phyloP scores from a whole-genome alignment of 179 eudicot species.

The Pouteria campechiana region DNA sequence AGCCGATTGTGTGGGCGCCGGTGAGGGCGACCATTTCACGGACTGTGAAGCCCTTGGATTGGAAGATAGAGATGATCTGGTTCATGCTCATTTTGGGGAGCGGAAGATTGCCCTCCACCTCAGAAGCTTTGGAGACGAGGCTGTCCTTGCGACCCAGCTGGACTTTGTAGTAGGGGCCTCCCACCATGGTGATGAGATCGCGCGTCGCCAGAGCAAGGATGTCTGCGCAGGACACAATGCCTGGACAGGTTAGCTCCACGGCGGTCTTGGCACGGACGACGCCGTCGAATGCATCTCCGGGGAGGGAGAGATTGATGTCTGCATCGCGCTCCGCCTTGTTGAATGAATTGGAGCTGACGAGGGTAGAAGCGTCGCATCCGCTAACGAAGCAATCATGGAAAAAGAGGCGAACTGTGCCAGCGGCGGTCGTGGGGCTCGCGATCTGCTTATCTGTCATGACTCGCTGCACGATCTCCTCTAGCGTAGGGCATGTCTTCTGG shows the following conservation, averaged over 20 bases:
- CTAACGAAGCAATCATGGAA: conserved; percentile 25
- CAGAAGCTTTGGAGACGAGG: conserved; percentile 9
- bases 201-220: conserved; percentile 33
- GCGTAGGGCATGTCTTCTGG: conserved; percentile 23
- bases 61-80: conserved; percentile 19
- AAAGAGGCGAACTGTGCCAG: conserved; percentile 19
- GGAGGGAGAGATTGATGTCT: conserved; percentile 17
- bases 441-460: conserved; percentile 16
- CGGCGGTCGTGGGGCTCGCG: conserved; percentile 22
- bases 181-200: conserved; percentile 28
- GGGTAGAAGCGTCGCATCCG: conserved; percentile 23
- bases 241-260: conserved; percentile 34
- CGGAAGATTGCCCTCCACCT: conserved; percentile 25
- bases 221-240: conserved; percentile 39
- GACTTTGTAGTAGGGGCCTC: conserved; percentile 33
- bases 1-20: conserved; percentile 44
- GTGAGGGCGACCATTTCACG: conserved; percentile 39
- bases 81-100: conserved; percentile 21
- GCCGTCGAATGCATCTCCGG: conserved; percentile 25
- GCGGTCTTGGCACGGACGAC: conserved; percentile 21
- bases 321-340: conserved; percentile 17
- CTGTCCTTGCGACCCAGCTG: conserved; percentile 27
- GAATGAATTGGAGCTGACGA: conserved; percentile 15
- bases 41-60: conserved; percentile 17
- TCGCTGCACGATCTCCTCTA: conserved; percentile 10